phyloP scores from a whole-genome alignment of 116 monocot genomes.

The Phalaenopsis hybrid region DNA sequence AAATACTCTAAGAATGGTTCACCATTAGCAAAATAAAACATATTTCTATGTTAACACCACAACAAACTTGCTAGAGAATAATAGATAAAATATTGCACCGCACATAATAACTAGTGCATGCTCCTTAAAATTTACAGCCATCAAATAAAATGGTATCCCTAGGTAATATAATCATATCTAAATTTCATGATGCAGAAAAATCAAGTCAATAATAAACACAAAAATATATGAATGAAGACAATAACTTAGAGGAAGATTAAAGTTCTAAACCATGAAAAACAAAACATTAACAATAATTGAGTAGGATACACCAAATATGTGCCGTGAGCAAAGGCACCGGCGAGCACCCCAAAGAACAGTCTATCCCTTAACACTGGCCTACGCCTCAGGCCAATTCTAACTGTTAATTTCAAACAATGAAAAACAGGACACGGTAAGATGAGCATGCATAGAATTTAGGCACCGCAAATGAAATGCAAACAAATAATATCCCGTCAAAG shows the following conservation, averaged over 20 bases:
- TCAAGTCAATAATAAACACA: not conserved
- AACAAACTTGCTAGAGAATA: not conserved
- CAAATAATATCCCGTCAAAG: not conserved
- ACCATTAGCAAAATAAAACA: not conserved
- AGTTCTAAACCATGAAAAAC: not conserved
- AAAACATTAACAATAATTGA: not conserved
- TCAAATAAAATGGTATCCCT: not conserved
- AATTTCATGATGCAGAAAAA: not conserved
- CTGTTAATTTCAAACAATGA: slow-evolving; percentile 24
- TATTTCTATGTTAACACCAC: not conserved
- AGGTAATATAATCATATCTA: not conserved
- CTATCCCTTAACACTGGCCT: slow-evolving; percentile 84
- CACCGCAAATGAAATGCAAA: not conserved
- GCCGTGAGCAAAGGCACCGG: slow-evolving; percentile 83
- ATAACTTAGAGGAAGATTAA: not conserved
- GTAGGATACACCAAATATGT: slow-evolving; percentile 86
- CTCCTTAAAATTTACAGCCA: not conserved
- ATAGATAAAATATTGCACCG: not conserved
- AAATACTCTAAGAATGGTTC: not conserved
- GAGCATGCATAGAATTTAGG: not conserved
- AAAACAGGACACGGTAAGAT: not conserved
- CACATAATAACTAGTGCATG: not conserved
- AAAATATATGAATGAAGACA: not conserved
- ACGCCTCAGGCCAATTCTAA: slow-evolving; percentile 73
- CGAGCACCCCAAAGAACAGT: slow-evolving; percentile 79